phyloP scores from a whole-genome alignment of 768 basidiomycete genomes.

The Candolleomyces eurysporus region DNA sequence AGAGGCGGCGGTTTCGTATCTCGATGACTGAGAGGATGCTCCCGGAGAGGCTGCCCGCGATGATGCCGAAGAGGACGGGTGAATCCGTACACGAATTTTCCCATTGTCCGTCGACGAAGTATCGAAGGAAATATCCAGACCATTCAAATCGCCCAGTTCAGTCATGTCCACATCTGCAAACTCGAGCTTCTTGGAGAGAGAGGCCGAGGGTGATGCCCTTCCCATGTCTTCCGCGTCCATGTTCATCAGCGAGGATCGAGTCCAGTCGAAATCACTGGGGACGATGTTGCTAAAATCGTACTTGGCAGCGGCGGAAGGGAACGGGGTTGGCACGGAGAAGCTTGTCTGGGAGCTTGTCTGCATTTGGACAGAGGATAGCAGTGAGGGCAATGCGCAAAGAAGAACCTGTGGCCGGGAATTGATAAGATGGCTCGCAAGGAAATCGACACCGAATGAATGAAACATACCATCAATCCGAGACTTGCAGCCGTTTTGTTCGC shows the following conservation, averaged over 20 bases:
- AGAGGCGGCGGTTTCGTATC: conserved; percentile 24
- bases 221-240: conserved; percentile 42
- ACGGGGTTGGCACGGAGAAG: conserved; percentile 53
- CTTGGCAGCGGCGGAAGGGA: conserved; percentile 39
- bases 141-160: conserved; percentile 47
- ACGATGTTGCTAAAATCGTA: conserved; percentile 49
- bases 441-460: conserved; percentile 12
- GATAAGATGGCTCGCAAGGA: conserved; percentile 5
- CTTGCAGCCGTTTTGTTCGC: conserved; percentile 62
- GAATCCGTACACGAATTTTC: conserved; percentile 72
- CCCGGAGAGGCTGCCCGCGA: conserved; percentile 8
- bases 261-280: conserved; percentile 57
- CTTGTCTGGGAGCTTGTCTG: conserved; percentile 53
- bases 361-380: conserved; percentile 62
- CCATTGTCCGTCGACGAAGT: conserved; percentile 61
- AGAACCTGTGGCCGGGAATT: conserved; percentile 51
- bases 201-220: conserved; percentile 26
- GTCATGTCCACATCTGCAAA: conserved; percentile 54
- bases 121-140: conserved; percentile 74
- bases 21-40: conserved; percentile 10
- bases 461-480: conserved; percentile 68
- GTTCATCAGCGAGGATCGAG: conserved; percentile 46
- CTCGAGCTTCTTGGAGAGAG: conserved; percentile 49
- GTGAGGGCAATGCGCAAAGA: conserved; percentile 71
- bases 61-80: conserved; percentile 51